Base-by-base conservation (phyloP, 2,329 filamentous ascomycete species). In the Sclerotinia trifoliorum region DNA sequence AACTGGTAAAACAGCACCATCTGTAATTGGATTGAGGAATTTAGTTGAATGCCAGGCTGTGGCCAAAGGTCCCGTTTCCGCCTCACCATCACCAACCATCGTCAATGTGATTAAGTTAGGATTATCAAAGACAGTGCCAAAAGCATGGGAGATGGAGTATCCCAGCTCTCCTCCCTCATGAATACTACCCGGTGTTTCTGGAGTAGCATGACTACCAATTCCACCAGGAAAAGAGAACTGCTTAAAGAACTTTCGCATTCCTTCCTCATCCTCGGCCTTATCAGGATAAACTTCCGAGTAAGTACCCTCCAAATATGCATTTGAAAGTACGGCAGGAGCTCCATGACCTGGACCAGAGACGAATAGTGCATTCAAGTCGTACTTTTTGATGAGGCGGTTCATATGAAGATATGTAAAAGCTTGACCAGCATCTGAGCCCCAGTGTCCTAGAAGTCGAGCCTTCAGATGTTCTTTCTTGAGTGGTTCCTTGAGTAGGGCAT, bases 1-100 rank as follows among this genome's bases (percentile, higher is more conserved):
- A 7, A 94, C 87, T 0, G 91, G 91, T 1, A 94, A 83, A 10
- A 94, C 91, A 49, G 90, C 91, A 42, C 91, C 91, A 74, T 93
- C 90, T 0, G 85, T 89, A 73, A 91, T 89, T 5, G 91, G 91
- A 76, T 93, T 93, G 71, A 94, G 83, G 79, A 93, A 93, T 78
- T 94, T 94, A 76, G 85, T 93, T 79, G 88, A 90, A 80, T 94
- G 91, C 91, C 91, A 94, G 67, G 88, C 88, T 1, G 91, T 92
- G 35, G 91, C 91, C 57, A 93, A 81, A 24, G 91, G 91, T 0
- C 91, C 91, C 1, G 91, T 93, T 80, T 94, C 91, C n/a, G 90
- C 85, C 79, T 94, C 91, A 68, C 91, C 91, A 73, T 94, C 91
- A 66, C 91, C 91, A 13, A 94, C 90, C 83, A 93, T 90, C 44